A percentile compares a stretch with the other conserved stretches of the same genome.
Evolutionary conservation across 2,329 filamentous ascomycete genomes (phyloP).

Genomic region (Aspergillus tubingensis): DNA sequence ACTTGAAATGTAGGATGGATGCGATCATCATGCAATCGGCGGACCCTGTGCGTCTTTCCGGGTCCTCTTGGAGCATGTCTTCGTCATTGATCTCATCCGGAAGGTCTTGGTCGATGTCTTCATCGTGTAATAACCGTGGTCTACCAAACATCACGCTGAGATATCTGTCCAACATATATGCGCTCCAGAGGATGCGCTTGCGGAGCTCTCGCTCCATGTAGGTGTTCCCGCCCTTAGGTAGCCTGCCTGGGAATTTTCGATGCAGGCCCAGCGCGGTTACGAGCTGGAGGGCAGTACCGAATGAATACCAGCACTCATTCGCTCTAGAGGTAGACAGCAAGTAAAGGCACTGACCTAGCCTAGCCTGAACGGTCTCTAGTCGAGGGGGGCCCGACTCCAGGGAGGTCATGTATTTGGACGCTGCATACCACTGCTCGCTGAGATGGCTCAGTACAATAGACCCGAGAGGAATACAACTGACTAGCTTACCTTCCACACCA

Average conservation of each 20-base stretch:
- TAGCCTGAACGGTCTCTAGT: conserved; percentile 60
- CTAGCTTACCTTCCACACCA: conserved; percentile 33
- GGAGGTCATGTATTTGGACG: conserved; percentile 39
- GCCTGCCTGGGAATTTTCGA: conserved; percentile 32
- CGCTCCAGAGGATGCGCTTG: conserved; percentile 63
- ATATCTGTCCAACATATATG: conserved; percentile 65
- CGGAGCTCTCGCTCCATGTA: conserved; percentile 53
- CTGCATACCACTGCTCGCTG: conserved; percentile 43
- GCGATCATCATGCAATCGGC: conserved; percentile 45
- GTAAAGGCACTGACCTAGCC: conserved; percentile 60
- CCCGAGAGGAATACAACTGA: not conserved
- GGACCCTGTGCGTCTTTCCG: conserved; percentile 35
- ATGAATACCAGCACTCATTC: conserved; percentile 63
- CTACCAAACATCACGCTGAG: conserved; percentile 64
- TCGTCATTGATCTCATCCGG: conserved; percentile 60
- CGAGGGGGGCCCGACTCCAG: conserved; percentile 56
- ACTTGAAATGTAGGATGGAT: conserved; percentile 42
- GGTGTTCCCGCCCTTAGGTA: conserved; percentile 31
- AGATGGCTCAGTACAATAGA: conserved; percentile 3
- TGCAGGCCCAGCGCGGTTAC: conserved; percentile 50
- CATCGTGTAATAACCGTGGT: conserved; percentile 62
- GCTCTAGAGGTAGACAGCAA: conserved; percentile 60
- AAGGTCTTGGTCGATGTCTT: conserved; percentile 65
- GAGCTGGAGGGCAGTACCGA: conserved; percentile 59
- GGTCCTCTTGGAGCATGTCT: conserved; percentile 52